A percentile compares a stretch with the other conserved stretches of the same genome.
Evolutionary conservation across 2,329 filamentous ascomycete species (phyloP).

Genomic region (Monosporascus sp.): DNA sequence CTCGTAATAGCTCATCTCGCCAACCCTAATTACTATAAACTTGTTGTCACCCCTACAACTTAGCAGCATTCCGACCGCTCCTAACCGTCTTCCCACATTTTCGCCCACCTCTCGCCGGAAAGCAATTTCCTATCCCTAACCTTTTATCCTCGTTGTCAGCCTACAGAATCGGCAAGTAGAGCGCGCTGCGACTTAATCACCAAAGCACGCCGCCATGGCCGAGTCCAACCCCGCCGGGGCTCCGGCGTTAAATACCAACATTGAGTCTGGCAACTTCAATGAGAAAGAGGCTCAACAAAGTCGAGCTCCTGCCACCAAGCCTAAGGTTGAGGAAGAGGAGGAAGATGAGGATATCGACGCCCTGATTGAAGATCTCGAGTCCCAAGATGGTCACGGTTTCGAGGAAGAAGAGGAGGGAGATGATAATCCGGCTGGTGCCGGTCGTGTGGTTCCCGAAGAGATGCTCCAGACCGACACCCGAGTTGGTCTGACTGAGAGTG

Average conservation of each 20-base stretch:
- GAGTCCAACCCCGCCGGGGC: constrained; percentile 46
- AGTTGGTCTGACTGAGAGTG: constrained; percentile 64
- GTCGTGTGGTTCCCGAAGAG: constrained; percentile 59
- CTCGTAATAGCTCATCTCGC: constrained; percentile 9
- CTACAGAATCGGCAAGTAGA: constrained; percentile 10
- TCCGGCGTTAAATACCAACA: constrained; percentile 57
- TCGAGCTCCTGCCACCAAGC: constrained; percentile 31
- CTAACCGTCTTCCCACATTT: constrained; percentile 7
- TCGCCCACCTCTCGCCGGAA: constrained; percentile 9
- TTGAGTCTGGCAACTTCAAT: constrained; percentile 59
- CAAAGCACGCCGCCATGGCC: constrained; percentile 41
- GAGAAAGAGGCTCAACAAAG: constrained; percentile 48
- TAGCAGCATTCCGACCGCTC: constrained; percentile 20
- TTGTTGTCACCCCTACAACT: constrained; percentile 12
- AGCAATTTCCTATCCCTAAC: constrained; percentile 4
- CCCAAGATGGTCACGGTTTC: constrained; percentile 64
- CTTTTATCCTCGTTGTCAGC: constrained; percentile 11
- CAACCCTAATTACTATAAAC: constrained; percentile 12
- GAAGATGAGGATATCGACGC: constrained; percentile 81
- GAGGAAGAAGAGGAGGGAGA: constrained; percentile 58
- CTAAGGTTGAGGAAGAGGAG: constrained; percentile 51
- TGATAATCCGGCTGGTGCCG: constrained; percentile 45
- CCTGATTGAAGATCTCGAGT: constrained; percentile 83
- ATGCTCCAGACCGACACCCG: constrained; percentile 72
- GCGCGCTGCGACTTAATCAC: constrained; percentile 9